Evolutionary conservation across 768 basidiomycete species (phyloP), one percentile per base, ranked within the genome.

Genomic region (Hemileccinum impolitum): DNA sequence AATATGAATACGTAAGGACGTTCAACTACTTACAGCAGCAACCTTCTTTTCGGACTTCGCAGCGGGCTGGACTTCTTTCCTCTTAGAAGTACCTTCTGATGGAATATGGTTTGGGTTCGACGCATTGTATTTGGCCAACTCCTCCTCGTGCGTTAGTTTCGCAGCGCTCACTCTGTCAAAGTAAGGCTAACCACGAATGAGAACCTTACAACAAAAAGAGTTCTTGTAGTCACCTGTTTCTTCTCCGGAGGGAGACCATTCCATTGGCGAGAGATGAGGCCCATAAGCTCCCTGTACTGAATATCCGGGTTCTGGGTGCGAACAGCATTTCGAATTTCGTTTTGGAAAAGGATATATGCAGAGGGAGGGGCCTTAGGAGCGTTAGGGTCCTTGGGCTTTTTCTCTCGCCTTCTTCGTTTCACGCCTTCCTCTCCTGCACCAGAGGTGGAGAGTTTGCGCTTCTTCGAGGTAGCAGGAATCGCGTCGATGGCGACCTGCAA

Each of bases 291-390:
- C 34, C 78, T 65, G 63, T 96, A 85, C 32, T 77, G 68, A 50
- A 92, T 67, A 9, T 72, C 68, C 10, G 89, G 86, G 64, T 87
- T 70, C 57, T 76, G 68, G 34, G 75, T 73, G 72, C 85, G 84
- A 57, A 94, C 75, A 49, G 80, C 75, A 51, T 80, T 79, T 65
- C 93, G 86, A 46, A 93, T 77, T 13, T 89, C 87, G 64, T 95
- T 96, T 72, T 97, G 95, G 77, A 87, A 98, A 57, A 94, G 73
- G 61, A 98, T 81, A 71, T 95, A 98, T 17, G 93, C 92, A 7
- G 90, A 90, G 13, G 92, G 79, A 23, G 95, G 94, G 9, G 92
- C 85, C 66, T 94, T 96, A 28, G 95, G 95, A 50, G 93, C 93
- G 68, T 94, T 87, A 17, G 94, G 93, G 61, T 98, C 94, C 68